Percentiles rank a stretch among this genome's conserved stretches.
Evolutionary conservation across 1,284 basidiomycete genomes (phyloP).

Genomic region (Heliocybe sulcata): DNA sequence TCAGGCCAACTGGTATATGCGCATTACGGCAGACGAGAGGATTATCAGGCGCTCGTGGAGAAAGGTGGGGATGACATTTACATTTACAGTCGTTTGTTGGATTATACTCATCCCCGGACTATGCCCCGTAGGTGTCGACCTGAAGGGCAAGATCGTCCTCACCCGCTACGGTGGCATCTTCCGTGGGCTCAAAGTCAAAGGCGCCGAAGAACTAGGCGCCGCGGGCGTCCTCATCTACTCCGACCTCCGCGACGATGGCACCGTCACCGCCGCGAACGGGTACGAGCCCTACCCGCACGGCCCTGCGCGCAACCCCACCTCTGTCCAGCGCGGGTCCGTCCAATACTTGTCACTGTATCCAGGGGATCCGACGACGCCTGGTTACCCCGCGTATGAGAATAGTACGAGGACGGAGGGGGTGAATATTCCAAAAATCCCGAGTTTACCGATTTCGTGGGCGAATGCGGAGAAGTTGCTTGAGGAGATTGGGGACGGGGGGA

Average conservation of each 20-base stretch:
- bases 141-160: constrained; percentile 80
- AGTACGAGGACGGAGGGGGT: constrained; percentile 60
- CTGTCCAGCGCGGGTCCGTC: constrained; percentile 85
- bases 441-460: constrained; percentile 68
- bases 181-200: constrained; percentile 82
- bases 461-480: constrained; percentile 58
- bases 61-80: constrained; percentile 19
- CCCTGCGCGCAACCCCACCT: constrained; percentile 80
- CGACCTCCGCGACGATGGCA: constrained; percentile 86
- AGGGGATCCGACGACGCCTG: constrained; percentile 83
- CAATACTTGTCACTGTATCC: constrained; percentile 81
- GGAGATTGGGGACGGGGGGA: constrained; percentile 40
- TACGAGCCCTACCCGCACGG: constrained; percentile 72
- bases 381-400: constrained; percentile 82
- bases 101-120: neutral
- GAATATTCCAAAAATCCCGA: constrained; percentile 81
- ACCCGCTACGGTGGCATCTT: constrained; percentile 77
- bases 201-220: constrained; percentile 80
- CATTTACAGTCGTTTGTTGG: neutral
- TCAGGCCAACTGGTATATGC: constrained; percentile 74
- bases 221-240: constrained; percentile 76
- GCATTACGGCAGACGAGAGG: constrained; percentile 72
- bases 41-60: constrained; percentile 24
- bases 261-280: constrained; percentile 73
- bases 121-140: constrained; percentile 47